phyloP scores from a whole-genome alignment of 148 eudicot genomes.

The Fallopia convolvulus region DNA sequence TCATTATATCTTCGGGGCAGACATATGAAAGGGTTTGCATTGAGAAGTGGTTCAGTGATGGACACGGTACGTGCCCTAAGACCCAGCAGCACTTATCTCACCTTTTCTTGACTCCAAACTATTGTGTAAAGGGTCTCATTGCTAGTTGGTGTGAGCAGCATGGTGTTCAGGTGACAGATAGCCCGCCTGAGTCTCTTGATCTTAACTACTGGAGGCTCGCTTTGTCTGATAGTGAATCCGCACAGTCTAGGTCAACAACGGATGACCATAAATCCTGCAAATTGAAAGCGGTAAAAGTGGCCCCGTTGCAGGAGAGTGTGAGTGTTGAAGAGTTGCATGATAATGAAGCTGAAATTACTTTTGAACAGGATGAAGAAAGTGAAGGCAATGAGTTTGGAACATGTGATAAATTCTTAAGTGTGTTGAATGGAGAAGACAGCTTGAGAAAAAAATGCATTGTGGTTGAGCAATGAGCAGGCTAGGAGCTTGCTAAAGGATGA shows the following conservation, averaged over 20 bases:
- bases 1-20: slow-evolving; percentile 92
- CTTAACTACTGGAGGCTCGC: slow-evolving; percentile 93
- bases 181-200: slow-evolving; percentile 93
- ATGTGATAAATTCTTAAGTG: slow-evolving; percentile 32
- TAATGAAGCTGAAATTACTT: slow-evolving; percentile 27
- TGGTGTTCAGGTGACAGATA: slow-evolving; percentile 64
- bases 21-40: slow-evolving; percentile 92
- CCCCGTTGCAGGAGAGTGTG: slow-evolving; percentile 49
- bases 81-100: slow-evolving; percentile 82
- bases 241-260: slow-evolving; percentile 36
- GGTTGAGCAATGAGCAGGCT: slow-evolving; percentile 47
- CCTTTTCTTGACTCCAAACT: slow-evolving; percentile 84
- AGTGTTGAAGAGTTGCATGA: slow-evolving; percentile 35
- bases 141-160: slow-evolving; percentile 98
- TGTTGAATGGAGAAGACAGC: slow-evolving; percentile 28
- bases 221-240: slow-evolving; percentile 63
- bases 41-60: slow-evolving; percentile 92
- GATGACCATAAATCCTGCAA: slow-evolving; percentile 52
- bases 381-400: slow-evolving; percentile 21
- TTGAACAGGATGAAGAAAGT: slow-evolving; percentile 28
- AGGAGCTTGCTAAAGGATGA: slow-evolving; percentile 57
- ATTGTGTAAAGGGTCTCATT: slow-evolving; percentile 90
- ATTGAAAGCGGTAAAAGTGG: slow-evolving; percentile 59
- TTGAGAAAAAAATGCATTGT: slow-evolving; percentile 38
- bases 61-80: slow-evolving; percentile 94